A percentile compares a stretch with the other conserved stretches of the same genome.
These are phyloP conservation scores for Casaregolazyma lundiana DNA, from an alignment of 1,139 yeast species.

Conservation along the genomic window DNA sequence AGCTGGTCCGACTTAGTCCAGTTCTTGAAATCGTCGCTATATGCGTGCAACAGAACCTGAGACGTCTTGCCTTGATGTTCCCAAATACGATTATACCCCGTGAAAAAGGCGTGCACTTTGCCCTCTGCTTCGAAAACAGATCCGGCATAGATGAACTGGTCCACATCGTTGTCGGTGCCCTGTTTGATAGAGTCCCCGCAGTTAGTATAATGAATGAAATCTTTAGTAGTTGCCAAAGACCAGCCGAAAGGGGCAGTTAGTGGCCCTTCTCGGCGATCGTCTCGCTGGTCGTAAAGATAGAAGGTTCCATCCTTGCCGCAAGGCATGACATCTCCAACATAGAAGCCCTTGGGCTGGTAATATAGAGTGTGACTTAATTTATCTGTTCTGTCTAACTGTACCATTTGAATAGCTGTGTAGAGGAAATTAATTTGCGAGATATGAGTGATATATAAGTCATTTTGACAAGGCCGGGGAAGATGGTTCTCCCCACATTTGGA, in stretches of 20 bases:
- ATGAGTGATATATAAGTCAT: no score
- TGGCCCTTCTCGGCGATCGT: slow-evolving; percentile 14
- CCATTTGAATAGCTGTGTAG: neutral
- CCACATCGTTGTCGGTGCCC: slow-evolving; percentile 11
- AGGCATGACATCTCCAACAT: slow-evolving; percentile 14
- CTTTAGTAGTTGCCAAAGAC: slow-evolving; percentile 12
- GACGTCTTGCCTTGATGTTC: slow-evolving; percentile 11
- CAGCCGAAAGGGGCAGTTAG: slow-evolving; percentile 13
- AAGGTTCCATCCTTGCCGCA: slow-evolving; percentile 14
- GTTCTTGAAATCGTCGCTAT: slow-evolving; percentile 11
- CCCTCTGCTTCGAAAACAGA: slow-evolving; percentile 12
- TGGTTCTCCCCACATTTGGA: no score
- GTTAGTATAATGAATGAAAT: slow-evolving; percentile 12
- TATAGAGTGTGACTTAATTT: slow-evolving; percentile 7
- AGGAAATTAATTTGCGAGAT: neutral
- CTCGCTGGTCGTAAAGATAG: slow-evolving; percentile 13
- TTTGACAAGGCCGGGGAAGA: no score
- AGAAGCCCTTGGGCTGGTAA: slow-evolving; percentile 12
- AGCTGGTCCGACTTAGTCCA: slow-evolving; percentile 10
- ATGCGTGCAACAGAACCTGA: slow-evolving; percentile 11
- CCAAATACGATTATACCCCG: slow-evolving; percentile 14
- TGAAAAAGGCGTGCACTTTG: slow-evolving; percentile 10
- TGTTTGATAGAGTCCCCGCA: slow-evolving; percentile 13
- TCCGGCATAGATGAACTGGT: slow-evolving; percentile 13
- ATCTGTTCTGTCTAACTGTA: no score